These are phyloP conservation scores for Leptographium wingfieldii DNA, from an alignment of 2,329 filamentous ascomycete genomes.

Conservation along the genomic window DNA sequence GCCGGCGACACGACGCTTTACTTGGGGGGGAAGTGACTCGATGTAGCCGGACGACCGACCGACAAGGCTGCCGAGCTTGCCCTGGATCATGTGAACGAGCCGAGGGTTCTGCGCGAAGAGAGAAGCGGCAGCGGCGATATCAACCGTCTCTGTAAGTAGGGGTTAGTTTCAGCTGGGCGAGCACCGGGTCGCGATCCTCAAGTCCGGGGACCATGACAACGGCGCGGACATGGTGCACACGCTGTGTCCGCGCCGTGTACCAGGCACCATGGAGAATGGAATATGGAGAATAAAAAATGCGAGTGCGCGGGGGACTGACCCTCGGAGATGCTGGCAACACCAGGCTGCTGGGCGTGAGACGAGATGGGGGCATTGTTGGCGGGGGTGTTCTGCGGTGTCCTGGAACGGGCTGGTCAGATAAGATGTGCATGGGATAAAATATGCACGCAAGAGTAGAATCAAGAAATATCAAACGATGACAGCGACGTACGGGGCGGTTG, in stretches of 20 bases:
- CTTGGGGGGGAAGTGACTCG: slow-evolving; percentile 79
- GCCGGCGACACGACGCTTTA: slow-evolving; percentile 86
- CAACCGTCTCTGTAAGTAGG: slow-evolving; percentile 64
- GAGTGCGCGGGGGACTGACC: slow-evolving; percentile 44
- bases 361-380: slow-evolving; percentile 93
- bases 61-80: slow-evolving; percentile 83
- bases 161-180: neutral
- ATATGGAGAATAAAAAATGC: neutral
- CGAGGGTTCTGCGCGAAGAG: slow-evolving; percentile 94
- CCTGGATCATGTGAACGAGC: slow-evolving; percentile 95
- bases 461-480: slow-evolving; percentile 1
- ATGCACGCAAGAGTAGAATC: neutral
- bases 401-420: slow-evolving; percentile 28
- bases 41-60: slow-evolving; percentile 95
- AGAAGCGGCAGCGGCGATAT: slow-evolving; percentile 74
- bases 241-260: neutral
- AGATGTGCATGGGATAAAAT: neutral
- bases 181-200: neutral
- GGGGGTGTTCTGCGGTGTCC: slow-evolving; percentile 97
- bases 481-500: slow-evolving; percentile 43
- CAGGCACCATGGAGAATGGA: neutral
- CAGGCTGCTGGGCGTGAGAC: slow-evolving; percentile 91
- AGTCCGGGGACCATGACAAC: neutral
- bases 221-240: neutral
- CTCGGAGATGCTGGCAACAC: slow-evolving; percentile 91